These are phyloP conservation scores for Simmondsia chinensis DNA, from an alignment of 148 eudicot species.

Conservation along the genomic window DNA sequence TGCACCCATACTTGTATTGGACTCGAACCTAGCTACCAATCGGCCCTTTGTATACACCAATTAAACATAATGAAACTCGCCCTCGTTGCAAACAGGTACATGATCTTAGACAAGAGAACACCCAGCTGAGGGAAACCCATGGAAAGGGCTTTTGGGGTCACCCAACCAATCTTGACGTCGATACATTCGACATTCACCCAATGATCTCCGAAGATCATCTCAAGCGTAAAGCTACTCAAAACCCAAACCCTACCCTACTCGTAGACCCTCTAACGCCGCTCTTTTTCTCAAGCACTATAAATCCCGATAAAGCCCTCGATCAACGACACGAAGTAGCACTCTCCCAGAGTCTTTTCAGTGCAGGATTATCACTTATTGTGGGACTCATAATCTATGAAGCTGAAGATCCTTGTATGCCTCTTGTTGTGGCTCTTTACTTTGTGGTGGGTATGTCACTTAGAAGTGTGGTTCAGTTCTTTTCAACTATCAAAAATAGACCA, in stretches of 20 bases:
- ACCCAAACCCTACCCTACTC: conserved; percentile 8
- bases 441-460: conserved; percentile 68
- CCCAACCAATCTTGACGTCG: background rate
- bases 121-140: conserved; percentile 37
- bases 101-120: conserved; percentile 39
- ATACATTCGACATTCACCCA: no score
- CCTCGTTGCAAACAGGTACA: no score
- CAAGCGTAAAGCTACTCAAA: conserved; percentile 1
- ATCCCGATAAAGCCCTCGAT: conserved; percentile 10
- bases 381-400: conserved; percentile 64
- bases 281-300: conserved; percentile 11
- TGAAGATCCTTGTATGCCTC: conserved; percentile 68
- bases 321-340: conserved; percentile 42
- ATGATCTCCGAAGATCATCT: no score
- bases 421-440: conserved; percentile 56
- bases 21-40: no score
- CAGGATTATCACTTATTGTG: conserved; percentile 54
- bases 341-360: conserved; percentile 53
- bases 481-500: conserved; percentile 37
- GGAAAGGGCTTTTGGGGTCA: conserved; percentile 30
- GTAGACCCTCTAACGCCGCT: conserved; percentile 15
- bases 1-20: no score
- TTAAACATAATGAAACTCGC: no score
- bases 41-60: no score
- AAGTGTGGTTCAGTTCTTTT: conserved; percentile 51